Conservation (phyloP, 148 eudicot genomes). For the Silene conica region DNA sequence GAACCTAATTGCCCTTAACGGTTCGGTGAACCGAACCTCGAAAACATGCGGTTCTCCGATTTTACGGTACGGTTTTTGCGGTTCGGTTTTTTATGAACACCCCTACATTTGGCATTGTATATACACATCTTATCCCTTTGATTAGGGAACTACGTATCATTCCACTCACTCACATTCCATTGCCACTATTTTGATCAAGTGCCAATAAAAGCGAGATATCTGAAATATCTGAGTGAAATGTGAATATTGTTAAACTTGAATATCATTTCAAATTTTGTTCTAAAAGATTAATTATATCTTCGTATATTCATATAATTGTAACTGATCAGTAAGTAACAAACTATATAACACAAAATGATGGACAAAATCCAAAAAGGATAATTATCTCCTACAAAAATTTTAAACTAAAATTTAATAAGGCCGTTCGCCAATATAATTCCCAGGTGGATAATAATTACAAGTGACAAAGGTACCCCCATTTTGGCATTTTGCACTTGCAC, state of each 20-base stretch:
- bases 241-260: background rate
- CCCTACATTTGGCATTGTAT: background rate
- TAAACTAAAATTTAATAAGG: slow-evolving; percentile 37
- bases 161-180: background rate
- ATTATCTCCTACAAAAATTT: background rate
- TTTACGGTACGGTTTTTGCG: too few relatives aligned
- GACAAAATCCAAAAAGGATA: background rate
- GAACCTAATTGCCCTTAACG: too few relatives aligned
- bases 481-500: slow-evolving; percentile 42
- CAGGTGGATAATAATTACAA: slow-evolving; percentile 60
- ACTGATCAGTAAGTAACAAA: background rate
- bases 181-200: background rate
- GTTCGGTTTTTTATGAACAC: too few relatives aligned
- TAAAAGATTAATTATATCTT: background rate
- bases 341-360: background rate
- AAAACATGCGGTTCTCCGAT: too few relatives aligned
- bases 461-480: slow-evolving; percentile 44
- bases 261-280: background rate
- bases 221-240: too few relatives aligned
- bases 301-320: background rate
- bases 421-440: slow-evolving; percentile 37
- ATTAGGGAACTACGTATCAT: background rate
- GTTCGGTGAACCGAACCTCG: too few relatives aligned
- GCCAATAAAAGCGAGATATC: too few relatives aligned
- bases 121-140: background rate